phyloP scores from a whole-genome alignment of 345 rosid species.

The Mallotus nudiflorus region DNA sequence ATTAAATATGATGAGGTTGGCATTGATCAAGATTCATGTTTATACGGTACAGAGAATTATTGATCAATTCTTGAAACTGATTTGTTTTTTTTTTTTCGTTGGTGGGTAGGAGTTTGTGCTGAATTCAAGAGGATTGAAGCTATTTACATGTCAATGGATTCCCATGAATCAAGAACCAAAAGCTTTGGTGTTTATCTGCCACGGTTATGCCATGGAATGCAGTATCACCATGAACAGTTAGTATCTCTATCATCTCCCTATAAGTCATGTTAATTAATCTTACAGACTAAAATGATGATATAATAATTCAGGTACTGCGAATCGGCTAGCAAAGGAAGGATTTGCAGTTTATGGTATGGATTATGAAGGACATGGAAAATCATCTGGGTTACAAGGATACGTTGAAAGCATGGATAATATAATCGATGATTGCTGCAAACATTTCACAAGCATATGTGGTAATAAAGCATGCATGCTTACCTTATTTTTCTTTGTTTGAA shows the following conservation, averaged over 20 bases:
- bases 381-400: constrained; percentile 53
- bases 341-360: constrained; percentile 73
- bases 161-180: constrained; percentile 55
- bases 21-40: neutral
- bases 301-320: constrained; percentile 60
- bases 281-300: neutral
- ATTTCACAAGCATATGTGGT: constrained; percentile 63
- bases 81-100: neutral
- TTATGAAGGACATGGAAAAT: constrained; percentile 90
- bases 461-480: too few species aligned
- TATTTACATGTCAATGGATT: constrained; percentile 77
- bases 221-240: constrained; percentile 85
- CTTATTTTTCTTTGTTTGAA: too few species aligned
- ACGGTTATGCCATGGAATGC: constrained; percentile 93
- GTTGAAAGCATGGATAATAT: constrained; percentile 48
- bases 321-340: constrained; percentile 57
- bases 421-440: constrained; percentile 56
- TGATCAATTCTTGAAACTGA: neutral
- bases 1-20: constrained; percentile 41
- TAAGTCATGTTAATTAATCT: neutral
- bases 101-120: constrained; percentile 44
- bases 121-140: constrained; percentile 62
- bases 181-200: constrained; percentile 75
- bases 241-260: neutral
- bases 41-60: neutral